Percentiles rank a stretch among this genome's conserved stretches.
These are phyloP conservation scores for Parachaetomium inaequale DNA, from an alignment of 495 filamentous ascomycete genomes.

Conservation along the genomic window DNA sequence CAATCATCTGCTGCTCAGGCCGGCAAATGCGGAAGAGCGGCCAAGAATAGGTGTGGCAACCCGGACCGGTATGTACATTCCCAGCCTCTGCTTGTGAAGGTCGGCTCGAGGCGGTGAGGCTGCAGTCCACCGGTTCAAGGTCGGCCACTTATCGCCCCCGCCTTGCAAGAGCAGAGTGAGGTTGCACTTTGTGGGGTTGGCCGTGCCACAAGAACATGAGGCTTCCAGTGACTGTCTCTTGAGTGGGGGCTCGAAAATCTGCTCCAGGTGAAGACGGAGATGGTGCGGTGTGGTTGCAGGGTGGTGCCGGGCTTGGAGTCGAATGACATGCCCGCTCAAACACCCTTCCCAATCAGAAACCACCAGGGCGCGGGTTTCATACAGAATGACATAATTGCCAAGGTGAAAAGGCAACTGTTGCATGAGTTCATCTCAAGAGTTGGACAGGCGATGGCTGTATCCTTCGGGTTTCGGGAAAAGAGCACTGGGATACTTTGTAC, in stretches of 20 bases:
- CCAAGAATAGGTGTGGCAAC: slow-evolving; percentile 5
- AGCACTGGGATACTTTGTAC: not conserved
- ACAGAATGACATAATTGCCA: slow-evolving; percentile 19
- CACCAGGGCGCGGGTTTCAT: not conserved
- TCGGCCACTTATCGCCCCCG: not conserved
- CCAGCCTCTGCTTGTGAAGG: not conserved
- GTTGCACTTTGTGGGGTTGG: not conserved
- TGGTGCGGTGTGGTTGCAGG: slow-evolving; percentile 9
- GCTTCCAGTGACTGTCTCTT: not conserved
- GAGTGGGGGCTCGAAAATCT: not conserved
- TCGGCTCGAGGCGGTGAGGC: slow-evolving; percentile 9
- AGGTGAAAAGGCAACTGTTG: not conserved
- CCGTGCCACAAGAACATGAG: not conserved
- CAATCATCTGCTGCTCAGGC: not conserved
- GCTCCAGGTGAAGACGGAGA: not conserved
- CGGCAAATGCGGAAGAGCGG: slow-evolving; percentile 1
- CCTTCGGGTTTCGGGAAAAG: slow-evolving; percentile 2
- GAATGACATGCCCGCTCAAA: slow-evolving; percentile 10
- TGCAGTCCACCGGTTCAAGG: not conserved
- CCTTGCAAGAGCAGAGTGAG: not conserved
- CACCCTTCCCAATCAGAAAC: slow-evolving; percentile 13
- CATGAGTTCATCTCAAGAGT: not conserved
- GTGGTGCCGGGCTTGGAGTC: slow-evolving; percentile 8
- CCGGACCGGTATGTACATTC: not conserved
- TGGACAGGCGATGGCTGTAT: not conserved